Evolutionary conservation across 257 asterid genomes (phyloP).

Genomic region (Solanum piurae): DNA sequence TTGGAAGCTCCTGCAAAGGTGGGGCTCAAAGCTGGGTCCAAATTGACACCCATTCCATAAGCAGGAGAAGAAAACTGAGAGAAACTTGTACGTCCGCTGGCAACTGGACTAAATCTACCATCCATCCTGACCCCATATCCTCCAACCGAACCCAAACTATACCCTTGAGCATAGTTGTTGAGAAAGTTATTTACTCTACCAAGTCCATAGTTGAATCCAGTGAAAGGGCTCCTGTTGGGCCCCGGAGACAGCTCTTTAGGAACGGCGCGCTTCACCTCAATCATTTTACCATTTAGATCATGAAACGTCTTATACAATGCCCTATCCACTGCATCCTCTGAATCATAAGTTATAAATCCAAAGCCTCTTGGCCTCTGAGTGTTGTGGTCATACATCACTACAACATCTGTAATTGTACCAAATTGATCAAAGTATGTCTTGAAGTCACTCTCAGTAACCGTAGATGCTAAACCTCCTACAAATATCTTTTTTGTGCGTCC

Average conservation of each 20-base stretch:
- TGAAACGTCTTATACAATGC: conserved; percentile 68
- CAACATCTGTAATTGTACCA: conserved; percentile 63
- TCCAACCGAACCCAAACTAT: conserved; percentile 49
- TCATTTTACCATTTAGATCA: conserved; percentile 70
- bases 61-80: conserved; percentile 39
- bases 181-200: conserved; percentile 47
- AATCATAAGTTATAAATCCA: conserved; percentile 68
- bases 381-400: conserved; percentile 81
- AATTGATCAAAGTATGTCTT: conserved; percentile 66
- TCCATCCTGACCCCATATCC: conserved; percentile 59
- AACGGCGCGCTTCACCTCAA: conserved; percentile 76
- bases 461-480: conserved; percentile 85
- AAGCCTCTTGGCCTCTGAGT: conserved; percentile 84
- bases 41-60: conserved; percentile 54
- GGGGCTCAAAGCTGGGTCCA: conserved; percentile 54
- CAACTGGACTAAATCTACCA: conserved; percentile 50
- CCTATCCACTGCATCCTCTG: conserved; percentile 74
- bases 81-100: conserved; percentile 48
- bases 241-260: conserved; percentile 74
- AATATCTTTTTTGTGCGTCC: conserved; percentile 83
- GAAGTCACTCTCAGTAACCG: conserved; percentile 68
- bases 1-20: conserved; percentile 51
- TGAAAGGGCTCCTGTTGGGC: conserved; percentile 52
- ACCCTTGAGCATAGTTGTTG: conserved; percentile 44
- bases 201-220: conserved; percentile 48